Evolutionary conservation across 257 asterid species (phyloP).

Genomic region (Datura wrightii): DNA sequence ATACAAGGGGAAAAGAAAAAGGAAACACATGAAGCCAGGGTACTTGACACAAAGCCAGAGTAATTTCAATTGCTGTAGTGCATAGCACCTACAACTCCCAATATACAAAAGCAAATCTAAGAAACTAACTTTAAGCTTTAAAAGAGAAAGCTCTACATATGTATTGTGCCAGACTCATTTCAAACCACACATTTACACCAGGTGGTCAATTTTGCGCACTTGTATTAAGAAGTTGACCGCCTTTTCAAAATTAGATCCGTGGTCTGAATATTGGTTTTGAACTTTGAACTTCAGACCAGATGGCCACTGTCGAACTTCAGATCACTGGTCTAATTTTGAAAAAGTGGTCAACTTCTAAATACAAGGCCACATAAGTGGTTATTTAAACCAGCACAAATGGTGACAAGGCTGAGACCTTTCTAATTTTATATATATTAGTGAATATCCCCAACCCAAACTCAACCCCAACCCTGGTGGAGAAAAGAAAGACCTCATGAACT

Average conservation of each 20-base stretch:
- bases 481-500: not conserved
- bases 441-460: not conserved
- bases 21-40: not conserved
- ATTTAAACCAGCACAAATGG: not conserved
- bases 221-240: not conserved
- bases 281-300: not conserved
- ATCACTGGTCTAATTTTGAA: not conserved
- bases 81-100: conserved; percentile 17
- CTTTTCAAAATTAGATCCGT: not conserved
- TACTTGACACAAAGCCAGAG: not conserved
- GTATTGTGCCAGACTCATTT: not conserved
- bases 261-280: not conserved
- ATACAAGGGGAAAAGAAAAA: not conserved
- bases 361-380: not conserved
- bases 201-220: not conserved
- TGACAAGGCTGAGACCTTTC: not conserved
- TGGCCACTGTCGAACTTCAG: conserved; percentile 14
- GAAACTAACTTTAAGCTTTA: not conserved
- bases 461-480: conserved; percentile 5
- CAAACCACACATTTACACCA: conserved; percentile 8
- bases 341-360: not conserved
- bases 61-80: not conserved
- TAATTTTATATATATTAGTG: not conserved
- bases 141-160: not conserved
- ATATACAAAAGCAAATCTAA: not conserved